Evolutionary conservation across 2,329 filamentous ascomycete genomes (phyloP).

Genomic region (Aspergillus thermomutatus): DNA sequence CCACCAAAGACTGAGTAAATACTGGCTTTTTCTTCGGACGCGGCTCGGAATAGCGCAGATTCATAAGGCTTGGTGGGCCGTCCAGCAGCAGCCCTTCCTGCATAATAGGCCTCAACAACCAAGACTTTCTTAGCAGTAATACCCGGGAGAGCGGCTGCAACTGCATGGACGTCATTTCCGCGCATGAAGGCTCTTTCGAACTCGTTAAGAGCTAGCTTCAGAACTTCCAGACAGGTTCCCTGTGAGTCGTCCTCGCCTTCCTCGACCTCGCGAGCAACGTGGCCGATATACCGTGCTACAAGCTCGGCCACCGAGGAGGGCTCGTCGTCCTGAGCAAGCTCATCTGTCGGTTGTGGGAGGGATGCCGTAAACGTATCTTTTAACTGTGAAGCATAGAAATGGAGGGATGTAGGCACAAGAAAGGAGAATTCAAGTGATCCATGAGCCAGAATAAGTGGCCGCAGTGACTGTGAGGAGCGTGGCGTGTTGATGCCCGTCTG

Average conservation of each 20-base stretch:
- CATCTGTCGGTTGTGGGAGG: conserved; percentile 88
- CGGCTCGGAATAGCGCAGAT: conserved; percentile 86
- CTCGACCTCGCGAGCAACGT: conserved; percentile 82
- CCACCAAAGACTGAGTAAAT: conserved; percentile 95
- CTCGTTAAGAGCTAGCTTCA: conserved; percentile 90
- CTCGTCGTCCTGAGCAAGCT: conserved; percentile 96
- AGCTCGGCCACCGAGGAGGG: conserved; percentile 93
- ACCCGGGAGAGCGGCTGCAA: conserved; percentile 80
- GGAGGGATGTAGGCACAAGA: conserved; percentile 88
- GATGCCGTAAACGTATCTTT: conserved; percentile 85
- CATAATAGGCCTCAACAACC: conserved; percentile 88
- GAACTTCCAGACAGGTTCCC: conserved; percentile 85
- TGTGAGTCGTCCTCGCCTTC: conserved; percentile 87
- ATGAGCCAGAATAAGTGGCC: conserved; percentile 85
- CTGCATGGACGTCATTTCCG: conserved; percentile 92
- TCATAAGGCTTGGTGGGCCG: conserved; percentile 87
- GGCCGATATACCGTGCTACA: conserved; percentile 89
- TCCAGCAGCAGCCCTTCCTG: conserved; percentile 77
- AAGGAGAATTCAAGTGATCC: conserved; percentile 96
- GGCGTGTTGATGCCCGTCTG: conserved; percentile 97
- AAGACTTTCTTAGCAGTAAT: conserved; percentile 90
- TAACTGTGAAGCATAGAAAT: conserved; percentile 93
- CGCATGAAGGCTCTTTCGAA: conserved; percentile 93
- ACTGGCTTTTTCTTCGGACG: conserved; percentile 75
- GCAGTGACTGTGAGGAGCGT: conserved; percentile 86